phyloP scores from a whole-genome alignment of 2,329 filamentous ascomycete genomes.

The Basipetospora chlamydospora region DNA sequence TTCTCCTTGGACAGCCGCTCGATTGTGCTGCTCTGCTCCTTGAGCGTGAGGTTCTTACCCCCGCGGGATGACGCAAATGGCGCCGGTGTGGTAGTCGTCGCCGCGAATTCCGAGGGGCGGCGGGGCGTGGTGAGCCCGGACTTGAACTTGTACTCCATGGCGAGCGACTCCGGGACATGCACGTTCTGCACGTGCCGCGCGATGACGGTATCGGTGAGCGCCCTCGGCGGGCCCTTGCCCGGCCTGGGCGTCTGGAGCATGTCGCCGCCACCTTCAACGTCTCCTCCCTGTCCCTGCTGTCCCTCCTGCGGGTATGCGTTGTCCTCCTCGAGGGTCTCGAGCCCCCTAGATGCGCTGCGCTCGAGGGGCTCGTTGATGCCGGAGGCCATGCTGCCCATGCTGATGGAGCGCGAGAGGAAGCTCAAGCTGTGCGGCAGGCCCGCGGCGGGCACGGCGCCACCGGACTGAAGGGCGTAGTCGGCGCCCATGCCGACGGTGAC shows the following conservation, averaged over 20 bases:
- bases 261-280: too few relatives aligned
- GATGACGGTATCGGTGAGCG: slow-evolving; percentile 77
- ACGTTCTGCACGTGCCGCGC: slow-evolving; percentile 80
- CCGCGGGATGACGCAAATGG: slow-evolving; percentile 29
- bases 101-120: slow-evolving; percentile 38
- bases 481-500: slow-evolving; percentile 50
- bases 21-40: slow-evolving; percentile 95
- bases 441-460: slow-evolving; percentile 51
- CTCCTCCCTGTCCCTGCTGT: too few relatives aligned
- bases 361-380: slow-evolving; percentile 46
- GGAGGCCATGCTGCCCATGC: slow-evolving; percentile 80
- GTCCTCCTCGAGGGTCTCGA: slow-evolving; percentile 35
- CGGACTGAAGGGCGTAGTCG: slow-evolving; percentile 73
- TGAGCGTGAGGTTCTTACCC: slow-evolving; percentile 68
- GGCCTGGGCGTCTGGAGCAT: slow-evolving; percentile 58
- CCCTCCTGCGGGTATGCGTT: slow-evolving; percentile 17
- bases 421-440: slow-evolving; percentile 35
- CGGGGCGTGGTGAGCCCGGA: slow-evolving; percentile 47
- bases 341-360: slow-evolving; percentile 17
- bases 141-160: slow-evolving; percentile 70
- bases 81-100: slow-evolving; percentile 25
- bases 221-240: slow-evolving; percentile 33
- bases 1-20: slow-evolving; percentile 96
- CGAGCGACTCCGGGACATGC: slow-evolving; percentile 77
- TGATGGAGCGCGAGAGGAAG: slow-evolving; percentile 59